Evolutionary conservation across 257 asterid species (phyloP).

Genomic region (Solanum lignicaule): DNA sequence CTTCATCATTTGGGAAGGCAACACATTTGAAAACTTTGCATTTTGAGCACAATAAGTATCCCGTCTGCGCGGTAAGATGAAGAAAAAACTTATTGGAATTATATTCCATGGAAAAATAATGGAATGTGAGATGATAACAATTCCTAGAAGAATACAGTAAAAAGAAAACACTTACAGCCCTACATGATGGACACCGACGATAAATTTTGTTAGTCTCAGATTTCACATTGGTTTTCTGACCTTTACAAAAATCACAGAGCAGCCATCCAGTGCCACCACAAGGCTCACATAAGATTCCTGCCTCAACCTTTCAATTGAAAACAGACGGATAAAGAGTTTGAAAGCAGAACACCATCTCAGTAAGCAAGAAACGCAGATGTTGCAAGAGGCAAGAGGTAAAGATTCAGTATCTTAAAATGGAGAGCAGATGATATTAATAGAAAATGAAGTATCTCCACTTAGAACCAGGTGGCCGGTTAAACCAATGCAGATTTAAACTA

Average conservation of each 20-base stretch:
- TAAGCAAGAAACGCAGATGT: neutral
- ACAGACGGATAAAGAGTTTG: neutral
- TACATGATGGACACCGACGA: conserved; percentile 70
- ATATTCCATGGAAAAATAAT: neutral
- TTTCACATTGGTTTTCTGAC: conserved; percentile 61
- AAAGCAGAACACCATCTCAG: neutral
- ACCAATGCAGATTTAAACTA: neutral
- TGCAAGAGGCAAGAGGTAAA: neutral
- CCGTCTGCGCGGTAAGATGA: conserved; percentile 39
- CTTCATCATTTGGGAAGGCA: conserved; percentile 55
- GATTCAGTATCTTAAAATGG: neutral
- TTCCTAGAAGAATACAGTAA: neutral
- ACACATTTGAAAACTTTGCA: conserved; percentile 84
- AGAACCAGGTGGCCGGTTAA: neutral
- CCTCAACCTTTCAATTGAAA: conserved; percentile 26
- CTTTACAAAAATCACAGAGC: conserved; percentile 63
- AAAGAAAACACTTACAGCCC: conserved; percentile 47
- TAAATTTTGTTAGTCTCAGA: conserved; percentile 42
- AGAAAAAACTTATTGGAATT: neutral
- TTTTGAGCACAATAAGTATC: conserved; percentile 50
- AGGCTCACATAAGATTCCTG: conserved; percentile 40
- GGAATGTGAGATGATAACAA: neutral
- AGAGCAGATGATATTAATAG: too few species aligned
- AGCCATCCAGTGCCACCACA: conserved; percentile 70
- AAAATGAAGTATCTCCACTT: neutral